A percentile compares a stretch with the other conserved stretches of the same genome.
Evolutionary conservation across 2,329 filamentous ascomycete genomes (phyloP).

Genomic region (Penicillium sp.): DNA sequence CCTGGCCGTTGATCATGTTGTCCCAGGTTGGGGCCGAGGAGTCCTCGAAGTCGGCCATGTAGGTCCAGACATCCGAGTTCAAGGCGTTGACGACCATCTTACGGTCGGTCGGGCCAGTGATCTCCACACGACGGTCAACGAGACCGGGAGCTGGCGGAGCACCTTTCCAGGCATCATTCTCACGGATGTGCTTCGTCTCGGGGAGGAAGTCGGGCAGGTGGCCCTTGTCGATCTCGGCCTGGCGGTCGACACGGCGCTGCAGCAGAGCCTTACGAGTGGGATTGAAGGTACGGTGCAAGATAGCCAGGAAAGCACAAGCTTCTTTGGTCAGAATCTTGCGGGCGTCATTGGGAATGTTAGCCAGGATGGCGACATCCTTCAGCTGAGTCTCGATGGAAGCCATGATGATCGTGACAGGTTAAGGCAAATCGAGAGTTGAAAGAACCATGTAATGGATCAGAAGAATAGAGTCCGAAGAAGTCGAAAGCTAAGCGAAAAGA

Average conservation of each 20-base stretch:
- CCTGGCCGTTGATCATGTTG: slow-evolving; percentile 97
- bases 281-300: slow-evolving; percentile 94
- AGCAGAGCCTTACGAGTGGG: slow-evolving; percentile 78
- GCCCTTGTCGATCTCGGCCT: slow-evolving; percentile 89
- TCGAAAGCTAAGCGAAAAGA: no score
- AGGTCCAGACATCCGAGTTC: slow-evolving; percentile 95
- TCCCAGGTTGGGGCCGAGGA: slow-evolving; percentile 96
- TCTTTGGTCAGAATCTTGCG: slow-evolving; percentile 88
- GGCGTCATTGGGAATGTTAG: slow-evolving; percentile 68
- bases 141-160: slow-evolving; percentile 86
- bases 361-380: slow-evolving; percentile 81
- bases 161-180: slow-evolving; percentile 89
- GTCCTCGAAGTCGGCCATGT: slow-evolving; percentile 99
- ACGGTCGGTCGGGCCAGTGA: slow-evolving; percentile 91
- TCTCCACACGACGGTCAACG: slow-evolving; percentile 90
- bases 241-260: slow-evolving; percentile 76
- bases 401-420: slow-evolving; percentile 53
- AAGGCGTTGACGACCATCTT: slow-evolving; percentile 99
- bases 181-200: slow-evolving; percentile 91
- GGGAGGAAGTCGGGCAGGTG: slow-evolving; percentile 87
- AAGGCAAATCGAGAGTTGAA: not conserved
- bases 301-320: slow-evolving; percentile 83
- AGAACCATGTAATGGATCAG: not conserved
- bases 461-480: no score
- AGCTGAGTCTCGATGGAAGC: slow-evolving; percentile 68